phyloP scores from a whole-genome alignment of 2,329 filamentous ascomycete species.

The Diaporthe sp. region DNA sequence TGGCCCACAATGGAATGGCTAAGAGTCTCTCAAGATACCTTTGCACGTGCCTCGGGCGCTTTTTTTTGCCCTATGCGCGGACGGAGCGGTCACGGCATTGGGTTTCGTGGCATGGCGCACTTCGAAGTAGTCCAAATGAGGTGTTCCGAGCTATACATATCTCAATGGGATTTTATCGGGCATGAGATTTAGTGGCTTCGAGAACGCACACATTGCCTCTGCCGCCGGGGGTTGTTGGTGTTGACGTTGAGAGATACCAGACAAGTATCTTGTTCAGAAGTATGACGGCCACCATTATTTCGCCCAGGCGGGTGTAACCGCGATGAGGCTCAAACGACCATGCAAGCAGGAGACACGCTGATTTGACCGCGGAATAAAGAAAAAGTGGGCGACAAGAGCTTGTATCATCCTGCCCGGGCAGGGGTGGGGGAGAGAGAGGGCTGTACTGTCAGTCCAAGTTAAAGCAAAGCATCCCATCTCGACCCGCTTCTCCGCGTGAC shows the following conservation, averaged over 20 bases:
- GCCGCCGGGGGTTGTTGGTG: not conserved
- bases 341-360: not conserved
- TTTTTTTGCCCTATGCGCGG: too few species aligned
- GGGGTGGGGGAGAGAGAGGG: not conserved
- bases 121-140: not conserved
- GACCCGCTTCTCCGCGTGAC: conserved; percentile 26
- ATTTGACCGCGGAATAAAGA: not conserved
- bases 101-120: not conserved
- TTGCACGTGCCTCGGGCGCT: too few species aligned
- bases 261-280: not conserved
- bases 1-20: too few species aligned
- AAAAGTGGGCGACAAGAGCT: conserved; percentile 10
- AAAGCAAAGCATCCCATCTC: conserved; percentile 3
- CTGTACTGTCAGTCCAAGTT: not conserved
- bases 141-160: not conserved
- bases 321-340: not conserved
- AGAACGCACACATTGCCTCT: not conserved
- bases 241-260: not conserved
- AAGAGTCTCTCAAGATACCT: too few species aligned
- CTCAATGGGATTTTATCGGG: rapidly evolving
- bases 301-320: not conserved
- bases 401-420: not conserved
- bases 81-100: not conserved
- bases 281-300: not conserved
- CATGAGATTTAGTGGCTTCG: not conserved